Conservation (phyloP, 768 basidiomycete species). For the Termitomyces sp. region DNA sequence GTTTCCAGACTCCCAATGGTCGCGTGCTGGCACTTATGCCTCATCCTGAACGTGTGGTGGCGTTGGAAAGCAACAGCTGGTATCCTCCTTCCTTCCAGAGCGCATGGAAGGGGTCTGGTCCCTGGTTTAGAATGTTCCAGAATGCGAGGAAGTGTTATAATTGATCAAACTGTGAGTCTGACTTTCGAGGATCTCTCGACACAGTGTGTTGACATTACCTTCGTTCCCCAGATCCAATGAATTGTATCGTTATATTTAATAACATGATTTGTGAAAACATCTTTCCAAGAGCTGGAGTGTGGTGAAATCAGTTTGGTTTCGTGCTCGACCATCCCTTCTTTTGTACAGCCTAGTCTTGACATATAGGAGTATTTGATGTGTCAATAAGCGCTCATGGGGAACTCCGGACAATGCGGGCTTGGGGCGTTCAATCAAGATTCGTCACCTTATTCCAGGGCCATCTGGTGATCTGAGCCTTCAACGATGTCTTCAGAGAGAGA, state of each 20-base stretch:
- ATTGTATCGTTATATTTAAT: neutral
- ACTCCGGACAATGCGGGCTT: too few species aligned
- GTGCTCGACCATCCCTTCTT: neutral
- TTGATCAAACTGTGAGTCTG: slow-evolving; percentile 6
- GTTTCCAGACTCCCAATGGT: slow-evolving; percentile 82
- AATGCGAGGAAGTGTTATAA: slow-evolving; percentile 75
- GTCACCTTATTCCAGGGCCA: too few species aligned
- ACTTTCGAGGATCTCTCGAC: neutral
- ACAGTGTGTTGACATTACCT: neutral
- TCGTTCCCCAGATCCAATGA: neutral
- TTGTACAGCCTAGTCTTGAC: too few species aligned
- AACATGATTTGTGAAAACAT: neutral
- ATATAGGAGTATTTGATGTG: too few species aligned
- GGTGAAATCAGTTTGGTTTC: neutral
- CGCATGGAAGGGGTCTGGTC: slow-evolving; percentile 74
- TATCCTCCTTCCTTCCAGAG: slow-evolving; percentile 58
- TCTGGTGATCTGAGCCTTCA: too few species aligned
- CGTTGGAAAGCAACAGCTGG: slow-evolving; percentile 90
- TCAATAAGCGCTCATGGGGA: too few species aligned
- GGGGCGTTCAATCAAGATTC: too few species aligned
- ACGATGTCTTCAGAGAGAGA: too few species aligned
- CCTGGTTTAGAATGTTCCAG: slow-evolving; percentile 96
- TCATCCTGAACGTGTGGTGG: slow-evolving; percentile 87
- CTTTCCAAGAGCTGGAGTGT: neutral
- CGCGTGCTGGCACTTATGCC: slow-evolving; percentile 97